phyloP scores from a whole-genome alignment of 345 rosid species.

The sweet orange (Citrus sinensis) region DVS_A1.0 CM039169.1:31141501-31142000 shows the following conservation, averaged over 20 bases:
- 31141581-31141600: neutral
- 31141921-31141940: slow-evolving; percentile 30
- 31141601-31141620: neutral
- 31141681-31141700: slow-evolving; percentile 8
- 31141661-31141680: neutral
- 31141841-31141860: slow-evolving; percentile 24
- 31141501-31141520: slow-evolving; percentile 74
- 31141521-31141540: slow-evolving; percentile 88
- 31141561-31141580: slow-evolving; percentile 82
- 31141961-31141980: neutral
- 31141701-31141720: slow-evolving; percentile 66
- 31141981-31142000: neutral
- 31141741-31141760: slow-evolving; percentile 88
- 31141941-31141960: neutral
- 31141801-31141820: slow-evolving; percentile 1
- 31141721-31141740: slow-evolving; percentile 79
- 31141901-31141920: slow-evolving; percentile 91
- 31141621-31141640: neutral
- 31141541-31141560: slow-evolving; percentile 76
- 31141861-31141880: slow-evolving; percentile 96
- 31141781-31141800: slow-evolving; percentile 32
- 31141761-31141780: slow-evolving; percentile 98
- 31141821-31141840: slow-evolving; percentile 8
- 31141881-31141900: slow-evolving; percentile 96
- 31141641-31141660: neutral